Evolutionary conservation across 805 yeast genomes (phyloP).

Genomic region (Lipomyces sp.): DNA sequence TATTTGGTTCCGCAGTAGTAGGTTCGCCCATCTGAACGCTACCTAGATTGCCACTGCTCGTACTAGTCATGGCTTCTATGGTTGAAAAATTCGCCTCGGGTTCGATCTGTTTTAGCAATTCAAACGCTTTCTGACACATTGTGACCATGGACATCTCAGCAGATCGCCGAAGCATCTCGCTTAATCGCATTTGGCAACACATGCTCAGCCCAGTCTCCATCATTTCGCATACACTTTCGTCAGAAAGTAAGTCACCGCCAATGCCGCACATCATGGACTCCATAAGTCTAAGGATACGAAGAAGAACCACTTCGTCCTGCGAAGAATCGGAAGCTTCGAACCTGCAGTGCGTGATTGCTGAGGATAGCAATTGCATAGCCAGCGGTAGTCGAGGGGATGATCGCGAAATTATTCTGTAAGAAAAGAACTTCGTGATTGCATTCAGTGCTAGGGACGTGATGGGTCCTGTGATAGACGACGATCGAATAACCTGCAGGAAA

Average conservation of each 20-base stretch:
- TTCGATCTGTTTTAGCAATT: conserved; percentile 60
- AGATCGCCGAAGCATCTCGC: conserved; percentile 84
- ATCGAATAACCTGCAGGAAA: conserved; percentile 78
- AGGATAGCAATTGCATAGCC: conserved; percentile 67
- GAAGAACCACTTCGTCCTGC: conserved; percentile 86
- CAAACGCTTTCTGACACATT: conserved; percentile 71
- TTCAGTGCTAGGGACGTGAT: conserved; percentile 82
- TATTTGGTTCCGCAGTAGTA: conserved; percentile 25
- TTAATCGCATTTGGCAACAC: conserved; percentile 89
- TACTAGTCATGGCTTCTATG: conserved; percentile 40
- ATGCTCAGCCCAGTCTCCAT: conserved; percentile 88
- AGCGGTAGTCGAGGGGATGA: conserved; percentile 60
- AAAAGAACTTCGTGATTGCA: conserved; percentile 73
- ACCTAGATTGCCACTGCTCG: conserved; percentile 56
- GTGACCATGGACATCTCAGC: conserved; percentile 82
- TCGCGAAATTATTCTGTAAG: conserved; percentile 65
- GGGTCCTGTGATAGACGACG: conserved; percentile 82
- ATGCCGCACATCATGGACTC: conserved; percentile 70
- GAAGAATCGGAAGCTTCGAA: conserved; percentile 94
- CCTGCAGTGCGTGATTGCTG: conserved; percentile 87
- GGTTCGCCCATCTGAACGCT: conserved; percentile 62
- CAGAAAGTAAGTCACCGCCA: conserved; percentile 69
- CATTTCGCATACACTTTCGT: conserved; percentile 83
- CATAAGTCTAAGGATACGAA: conserved; percentile 77
- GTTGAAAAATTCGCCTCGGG: conserved; percentile 49